phyloP scores from a whole-genome alignment of 2,329 filamentous ascomycete species.

The Aspergillus aculeatinus region DNA sequence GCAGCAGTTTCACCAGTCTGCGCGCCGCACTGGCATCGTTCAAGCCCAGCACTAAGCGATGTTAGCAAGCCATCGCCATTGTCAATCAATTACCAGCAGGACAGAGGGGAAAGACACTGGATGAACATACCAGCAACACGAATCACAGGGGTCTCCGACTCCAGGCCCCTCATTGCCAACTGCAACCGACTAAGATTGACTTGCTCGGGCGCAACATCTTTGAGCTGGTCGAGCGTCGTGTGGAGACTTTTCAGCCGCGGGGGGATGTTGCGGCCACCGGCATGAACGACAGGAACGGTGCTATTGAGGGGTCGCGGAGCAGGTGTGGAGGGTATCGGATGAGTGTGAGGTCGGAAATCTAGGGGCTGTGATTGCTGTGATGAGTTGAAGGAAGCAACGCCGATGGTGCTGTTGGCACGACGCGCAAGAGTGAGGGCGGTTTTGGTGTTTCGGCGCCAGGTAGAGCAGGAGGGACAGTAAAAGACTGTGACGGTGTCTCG shows the following conservation, averaged over 20 bases:
- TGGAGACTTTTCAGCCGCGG: constrained; percentile 54
- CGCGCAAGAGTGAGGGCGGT: constrained; percentile 29
- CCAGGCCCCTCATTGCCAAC: constrained; percentile 59
- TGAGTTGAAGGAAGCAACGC: constrained; percentile 9
- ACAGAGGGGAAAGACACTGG: not conserved
- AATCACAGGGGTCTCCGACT: constrained; percentile 53
- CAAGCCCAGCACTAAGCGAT: constrained; percentile 48
- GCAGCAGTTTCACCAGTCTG: constrained; percentile 64
- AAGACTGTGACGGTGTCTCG: constrained; percentile 28
- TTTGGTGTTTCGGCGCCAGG: constrained; percentile 28
- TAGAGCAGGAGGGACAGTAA: constrained; percentile 45
- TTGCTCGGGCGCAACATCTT: constrained; percentile 54
- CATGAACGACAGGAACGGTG: constrained; percentile 53
- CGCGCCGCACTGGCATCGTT: constrained; percentile 52
- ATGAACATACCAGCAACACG: constrained; percentile 53
- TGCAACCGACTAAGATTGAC: constrained; percentile 60
- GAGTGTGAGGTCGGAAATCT: constrained; percentile 43
- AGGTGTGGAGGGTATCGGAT: not conserved
- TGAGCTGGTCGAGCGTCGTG: constrained; percentile 52
- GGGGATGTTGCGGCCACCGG: constrained; percentile 49
- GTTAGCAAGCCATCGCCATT: not conserved
- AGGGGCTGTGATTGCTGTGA: constrained; percentile 5
- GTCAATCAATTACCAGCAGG: not conserved
- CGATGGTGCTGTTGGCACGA: constrained; percentile 12
- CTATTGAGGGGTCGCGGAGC: not conserved